Conservation (phyloP, 2,329 filamentous ascomycete genomes). For the Fusarium torreyae region DNA sequence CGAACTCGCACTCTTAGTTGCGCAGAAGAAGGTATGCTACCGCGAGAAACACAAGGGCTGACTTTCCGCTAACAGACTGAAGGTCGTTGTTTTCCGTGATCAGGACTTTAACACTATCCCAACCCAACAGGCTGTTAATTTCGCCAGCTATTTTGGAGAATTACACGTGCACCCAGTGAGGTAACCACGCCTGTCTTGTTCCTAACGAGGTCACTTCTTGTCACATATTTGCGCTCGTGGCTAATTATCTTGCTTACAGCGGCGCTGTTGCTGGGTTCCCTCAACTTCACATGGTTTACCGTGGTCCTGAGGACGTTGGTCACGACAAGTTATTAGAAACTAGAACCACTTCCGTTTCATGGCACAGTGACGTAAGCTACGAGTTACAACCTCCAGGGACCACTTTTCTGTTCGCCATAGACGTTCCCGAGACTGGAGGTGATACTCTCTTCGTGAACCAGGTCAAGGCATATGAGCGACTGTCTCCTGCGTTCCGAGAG, state of each 20-base stretch:
- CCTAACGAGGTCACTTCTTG: no score
- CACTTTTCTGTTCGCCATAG: conserved; percentile 52
- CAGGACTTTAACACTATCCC: neutral
- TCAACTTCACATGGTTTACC: neutral
- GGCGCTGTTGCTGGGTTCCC: neutral
- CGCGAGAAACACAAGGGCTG: no score
- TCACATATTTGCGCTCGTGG: no score
- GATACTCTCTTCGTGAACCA: neutral
- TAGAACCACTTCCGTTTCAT: conserved; percentile 50
- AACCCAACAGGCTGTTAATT: neutral
- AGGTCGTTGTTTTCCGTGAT: neutral
- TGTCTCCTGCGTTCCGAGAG: neutral
- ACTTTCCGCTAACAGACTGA: no score
- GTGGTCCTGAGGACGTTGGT: neutral
- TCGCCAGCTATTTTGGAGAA: neutral
- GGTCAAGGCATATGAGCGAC: neutral
- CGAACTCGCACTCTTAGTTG: neutral
- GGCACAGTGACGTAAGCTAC: conserved; percentile 61
- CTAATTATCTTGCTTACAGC: no score
- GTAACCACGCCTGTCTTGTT: neutral
- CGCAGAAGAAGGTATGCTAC: neutral
- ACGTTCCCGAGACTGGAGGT: neutral
- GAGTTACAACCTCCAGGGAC: conserved; percentile 60
- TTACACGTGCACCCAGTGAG: neutral
- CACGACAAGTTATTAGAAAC: neutral